A percentile compares a stretch with the other conserved stretches of the same genome.
phyloP scores from a whole-genome alignment of 2,329 filamentous ascomycete genomes.

The Teratosphaeria pseudoeucalypti region DNA sequence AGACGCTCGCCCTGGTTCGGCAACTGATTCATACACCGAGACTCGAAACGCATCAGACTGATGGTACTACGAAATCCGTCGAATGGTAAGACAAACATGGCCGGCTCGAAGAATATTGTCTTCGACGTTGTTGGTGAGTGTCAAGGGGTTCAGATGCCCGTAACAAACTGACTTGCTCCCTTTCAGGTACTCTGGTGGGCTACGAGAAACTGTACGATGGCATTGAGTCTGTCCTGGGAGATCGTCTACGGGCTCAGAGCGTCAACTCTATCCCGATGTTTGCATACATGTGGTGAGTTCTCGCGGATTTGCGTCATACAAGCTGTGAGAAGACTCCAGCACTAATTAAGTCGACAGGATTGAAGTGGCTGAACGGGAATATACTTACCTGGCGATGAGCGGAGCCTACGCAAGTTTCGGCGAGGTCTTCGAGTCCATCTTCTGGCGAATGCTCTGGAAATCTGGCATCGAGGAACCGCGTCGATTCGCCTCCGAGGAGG shows the following conservation, averaged over 20 bases:
- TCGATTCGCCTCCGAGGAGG: constrained; percentile 31
- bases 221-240: constrained; percentile 33
- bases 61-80: neutral
- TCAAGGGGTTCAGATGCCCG: neutral
- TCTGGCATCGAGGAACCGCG: constrained; percentile 35
- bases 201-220: constrained; percentile 35
- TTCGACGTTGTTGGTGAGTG: constrained; percentile 35
- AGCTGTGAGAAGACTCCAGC: constrained; percentile 14
- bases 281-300: constrained; percentile 38
- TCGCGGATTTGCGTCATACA: too few species aligned
- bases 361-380: neutral
- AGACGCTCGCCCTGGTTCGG: neutral
- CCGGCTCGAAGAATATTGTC: constrained; percentile 15
- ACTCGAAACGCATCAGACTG: neutral
- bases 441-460: constrained; percentile 39
- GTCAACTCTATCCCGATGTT: constrained; percentile 33
- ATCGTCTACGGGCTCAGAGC: constrained; percentile 27
- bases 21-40: neutral
- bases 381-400: constrained; percentile 10
- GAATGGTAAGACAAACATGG: neutral
- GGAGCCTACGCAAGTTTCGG: constrained; percentile 34
- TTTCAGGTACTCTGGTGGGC: constrained; percentile 30
- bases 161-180: neutral
- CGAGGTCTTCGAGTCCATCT: constrained; percentile 34
- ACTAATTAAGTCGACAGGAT: constrained; percentile 25